Evolutionary conservation across 306 rosid genomes (phyloP), one percentile per base, ranked within the genome.

Genomic region (Cicer arietinum): DNA sequence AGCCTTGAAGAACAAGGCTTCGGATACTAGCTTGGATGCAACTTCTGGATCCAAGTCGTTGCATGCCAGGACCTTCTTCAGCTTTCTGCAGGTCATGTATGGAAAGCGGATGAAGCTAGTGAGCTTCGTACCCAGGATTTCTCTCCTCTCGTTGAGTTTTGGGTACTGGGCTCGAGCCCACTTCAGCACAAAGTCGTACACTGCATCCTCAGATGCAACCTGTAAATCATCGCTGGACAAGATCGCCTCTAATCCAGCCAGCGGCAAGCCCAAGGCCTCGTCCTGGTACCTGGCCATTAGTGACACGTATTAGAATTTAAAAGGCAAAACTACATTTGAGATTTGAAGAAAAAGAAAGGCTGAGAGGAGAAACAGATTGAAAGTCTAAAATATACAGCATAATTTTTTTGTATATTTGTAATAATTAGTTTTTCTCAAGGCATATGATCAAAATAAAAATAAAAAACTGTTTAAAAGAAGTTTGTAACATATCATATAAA

Each of bases 151-250:
- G 67, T 92, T 96, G 72, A 86, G 69, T 71, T 84, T 90, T 52
- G 91, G 90, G 77, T 81, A 89, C 41, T 86, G 96, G 18, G 74
- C 30, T 83, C 91, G 81, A 17, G 87, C 90, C 98, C 98, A 95
- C 86, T 84, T 92, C 91, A 95, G 77, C 73, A 90, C 91, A 62
- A 95, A 90, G 77, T 95, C 99, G 50, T 92, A 95, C 1, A 95
- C 98, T 48, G 93, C 92, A 86, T 94, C 99, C 87, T 94, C 99
- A 30, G 99, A 94, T 67, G 98, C 92, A 71, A 92, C 90, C 80
- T 90, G 98, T 43, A 95, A 90, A 50, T 88, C 97, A 56, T 95
- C 98, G 50, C 98, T 90, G 6, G 87, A 84, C 59, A 95, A 60
- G 53, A 95, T 85, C 8, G 96, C 99, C 76, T 92, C 98, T 45